Evolutionary conservation across 2,329 filamentous ascomycete genomes (phyloP), one percentile per base, ranked within the genome.

Genomic region (Paracoccidioides brasiliensis): DNA sequence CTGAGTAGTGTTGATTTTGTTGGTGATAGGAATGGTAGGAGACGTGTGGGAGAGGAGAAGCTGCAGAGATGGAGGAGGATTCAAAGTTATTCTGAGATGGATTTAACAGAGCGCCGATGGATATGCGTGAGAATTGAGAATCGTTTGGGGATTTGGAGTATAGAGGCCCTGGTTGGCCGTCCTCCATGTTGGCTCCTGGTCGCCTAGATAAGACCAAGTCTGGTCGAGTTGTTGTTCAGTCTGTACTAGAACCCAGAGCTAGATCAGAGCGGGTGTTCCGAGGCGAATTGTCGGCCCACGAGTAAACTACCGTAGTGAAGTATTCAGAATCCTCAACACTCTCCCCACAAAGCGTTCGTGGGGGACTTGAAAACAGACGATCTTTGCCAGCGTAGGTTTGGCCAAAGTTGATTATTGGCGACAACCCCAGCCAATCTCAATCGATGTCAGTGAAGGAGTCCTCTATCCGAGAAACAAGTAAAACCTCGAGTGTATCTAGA

Each of bases 81-180:
- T 54, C 35, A 30, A 40, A 53, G n/a, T 53, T 42, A 15, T 56
- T 40, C 28, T 48, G 46, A 14, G 44, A 38, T 45, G 57, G 58
- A 41, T 60, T 60, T 12, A 60, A 37, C 10, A 60, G 52, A 22
- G 58, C 55, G 43, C 55, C 57, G 33, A 60, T 60, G 41, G 57
- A 56, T 45, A 60, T 60, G 12, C 58, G 58, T 33, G 53, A 48
- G 28, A 32, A 7, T 30, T 54, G 41, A 28, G 53, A 49, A 40
- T 54, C 43, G 14, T 28, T 54, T 42, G 55, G 37, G 37, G 28
- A 40, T 46, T 52, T 48, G 15, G 49, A 33, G 5, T 52, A 52
- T 42, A 32, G 22, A 12, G 49, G n/a, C 33, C 37, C 38, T 32
- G 12, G 53, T 3, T 49, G 30, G 22, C 42, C 30, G 28, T 54